Percentiles rank a stretch among this genome's conserved stretches.
These are phyloP conservation scores for Botrytis deweyae DNA, from an alignment of 2,329 filamentous ascomycete genomes.

Conservation along the genomic window DNA sequence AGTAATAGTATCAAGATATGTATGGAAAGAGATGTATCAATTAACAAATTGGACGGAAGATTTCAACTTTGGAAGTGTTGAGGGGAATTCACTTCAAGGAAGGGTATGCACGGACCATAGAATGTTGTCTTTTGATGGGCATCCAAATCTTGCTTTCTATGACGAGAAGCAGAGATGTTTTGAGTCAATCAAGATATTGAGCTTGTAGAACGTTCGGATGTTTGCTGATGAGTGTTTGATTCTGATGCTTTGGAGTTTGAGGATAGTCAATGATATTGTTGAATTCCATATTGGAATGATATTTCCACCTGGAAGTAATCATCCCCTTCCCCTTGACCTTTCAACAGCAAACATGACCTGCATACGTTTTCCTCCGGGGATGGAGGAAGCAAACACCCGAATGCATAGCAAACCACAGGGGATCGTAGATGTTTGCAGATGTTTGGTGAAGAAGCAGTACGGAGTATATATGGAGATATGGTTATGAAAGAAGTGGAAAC, in stretches of 20 bases:
- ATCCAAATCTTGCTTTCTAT: background rate
- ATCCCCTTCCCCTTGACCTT: background rate
- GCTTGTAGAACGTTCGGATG: background rate
- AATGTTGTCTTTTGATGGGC: background rate
- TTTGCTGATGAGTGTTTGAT: background rate
- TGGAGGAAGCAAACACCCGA: background rate
- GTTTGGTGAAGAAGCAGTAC: background rate
- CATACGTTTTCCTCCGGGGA: background rate
- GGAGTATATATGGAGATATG: background rate
- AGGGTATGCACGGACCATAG: constrained; percentile 1
- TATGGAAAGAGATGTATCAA: background rate
- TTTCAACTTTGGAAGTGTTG: background rate
- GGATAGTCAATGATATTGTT: background rate
- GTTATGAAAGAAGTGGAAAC: background rate
- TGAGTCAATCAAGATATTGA: background rate
- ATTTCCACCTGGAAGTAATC: background rate
- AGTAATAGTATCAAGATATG: background rate
- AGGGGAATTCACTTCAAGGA: constrained; percentile 7
- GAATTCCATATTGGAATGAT: background rate
- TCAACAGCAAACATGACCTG: background rate
- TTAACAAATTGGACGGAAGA: background rate
- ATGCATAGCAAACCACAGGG: background rate
- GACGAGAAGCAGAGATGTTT: background rate
- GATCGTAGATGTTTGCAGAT: background rate
- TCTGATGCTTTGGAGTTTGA: background rate